These are phyloP conservation scores for Cyberlindnera maclurae DNA, from an alignment of 805 yeast genomes.

Conservation along the genomic window DNA sequence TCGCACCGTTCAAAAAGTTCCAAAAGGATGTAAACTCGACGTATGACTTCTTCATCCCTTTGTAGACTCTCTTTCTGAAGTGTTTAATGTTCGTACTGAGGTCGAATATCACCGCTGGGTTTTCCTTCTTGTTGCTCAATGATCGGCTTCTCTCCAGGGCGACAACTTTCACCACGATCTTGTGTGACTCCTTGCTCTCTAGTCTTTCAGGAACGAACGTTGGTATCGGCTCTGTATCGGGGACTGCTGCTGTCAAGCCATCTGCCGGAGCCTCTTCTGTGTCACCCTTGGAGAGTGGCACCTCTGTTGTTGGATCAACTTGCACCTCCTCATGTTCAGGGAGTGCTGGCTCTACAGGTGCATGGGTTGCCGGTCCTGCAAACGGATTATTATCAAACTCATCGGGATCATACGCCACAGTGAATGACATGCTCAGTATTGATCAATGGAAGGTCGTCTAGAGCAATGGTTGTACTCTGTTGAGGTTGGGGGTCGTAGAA, in stretches of 20 bases:
- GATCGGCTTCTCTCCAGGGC: constrained; percentile 63
- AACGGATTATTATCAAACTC: constrained; percentile 58
- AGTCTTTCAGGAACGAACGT: constrained; percentile 21
- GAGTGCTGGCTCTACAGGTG: not conserved
- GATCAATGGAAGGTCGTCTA: too few relatives aligned
- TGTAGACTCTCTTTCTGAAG: constrained; percentile 62
- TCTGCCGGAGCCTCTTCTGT: not conserved
- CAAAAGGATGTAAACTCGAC: constrained; percentile 71
- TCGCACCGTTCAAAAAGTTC: constrained; percentile 69
- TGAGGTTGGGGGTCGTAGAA: too few relatives aligned
- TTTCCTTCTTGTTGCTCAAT: constrained; percentile 49
- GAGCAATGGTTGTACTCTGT: too few relatives aligned
- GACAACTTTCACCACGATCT: constrained; percentile 49
- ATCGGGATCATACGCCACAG: constrained; percentile 44
- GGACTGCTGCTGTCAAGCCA: not conserved
- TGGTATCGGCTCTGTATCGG: not conserved
- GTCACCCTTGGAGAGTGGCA: not conserved
- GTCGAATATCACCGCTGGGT: constrained; percentile 75
- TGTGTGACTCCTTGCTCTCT: constrained; percentile 26
- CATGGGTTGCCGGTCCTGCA: constrained; percentile 35
- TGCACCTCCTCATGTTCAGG: constrained; percentile 11
- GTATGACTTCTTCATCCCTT: constrained; percentile 73
- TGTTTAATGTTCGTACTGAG: constrained; percentile 63
- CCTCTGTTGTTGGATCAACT: not conserved
- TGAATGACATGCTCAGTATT: constrained; percentile 29